Percentiles rank a stretch among this genome's conserved stretches.
phyloP scores from a whole-genome alignment of 345 rosid genomes.

The Geranium rotundifolium region DNA sequence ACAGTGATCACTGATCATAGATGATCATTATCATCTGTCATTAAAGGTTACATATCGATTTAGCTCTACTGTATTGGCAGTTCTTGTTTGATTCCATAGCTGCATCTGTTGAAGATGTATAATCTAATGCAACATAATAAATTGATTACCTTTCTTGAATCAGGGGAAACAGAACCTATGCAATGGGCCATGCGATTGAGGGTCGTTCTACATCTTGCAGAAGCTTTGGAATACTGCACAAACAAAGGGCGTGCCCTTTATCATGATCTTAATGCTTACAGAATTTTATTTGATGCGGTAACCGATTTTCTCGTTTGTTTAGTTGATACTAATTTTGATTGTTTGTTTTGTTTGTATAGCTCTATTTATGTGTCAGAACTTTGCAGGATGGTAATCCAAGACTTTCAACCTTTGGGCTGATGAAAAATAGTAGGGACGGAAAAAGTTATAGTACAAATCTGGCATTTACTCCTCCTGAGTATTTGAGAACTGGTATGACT shows the following conservation, averaged over 20 bases:
- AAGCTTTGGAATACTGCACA: conserved; percentile 86
- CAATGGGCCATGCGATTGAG: conserved; percentile 93
- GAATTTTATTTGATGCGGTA: conserved; percentile 86
- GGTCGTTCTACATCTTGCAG: conserved; percentile 85
- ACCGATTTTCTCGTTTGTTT: conserved; percentile 4
- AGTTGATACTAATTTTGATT: neutral
- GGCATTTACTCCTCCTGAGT: conserved; percentile 96
- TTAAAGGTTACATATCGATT: neutral
- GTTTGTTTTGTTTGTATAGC: conserved; percentile 5
- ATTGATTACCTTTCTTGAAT: conserved; percentile 12
- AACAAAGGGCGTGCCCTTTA: conserved; percentile 82
- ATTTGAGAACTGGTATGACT: conserved; percentile 67
- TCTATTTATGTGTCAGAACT: conserved; percentile 7
- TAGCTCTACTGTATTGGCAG: neutral
- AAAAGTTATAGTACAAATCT: conserved; percentile 90
- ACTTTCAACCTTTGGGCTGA: conserved; percentile 85
- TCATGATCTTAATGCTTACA: conserved; percentile 90
- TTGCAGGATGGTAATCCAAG: conserved; percentile 83
- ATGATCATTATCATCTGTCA: neutral
- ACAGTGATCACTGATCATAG: no score
- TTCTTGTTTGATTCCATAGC: neutral
- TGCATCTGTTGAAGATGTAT: neutral
- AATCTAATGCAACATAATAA: neutral
- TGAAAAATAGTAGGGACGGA: conserved; percentile 95
- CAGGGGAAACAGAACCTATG: conserved; percentile 94